Base-by-base conservation (phyloP, 208 protist genomes). In the Trypanosoma scelopori region DNA sequence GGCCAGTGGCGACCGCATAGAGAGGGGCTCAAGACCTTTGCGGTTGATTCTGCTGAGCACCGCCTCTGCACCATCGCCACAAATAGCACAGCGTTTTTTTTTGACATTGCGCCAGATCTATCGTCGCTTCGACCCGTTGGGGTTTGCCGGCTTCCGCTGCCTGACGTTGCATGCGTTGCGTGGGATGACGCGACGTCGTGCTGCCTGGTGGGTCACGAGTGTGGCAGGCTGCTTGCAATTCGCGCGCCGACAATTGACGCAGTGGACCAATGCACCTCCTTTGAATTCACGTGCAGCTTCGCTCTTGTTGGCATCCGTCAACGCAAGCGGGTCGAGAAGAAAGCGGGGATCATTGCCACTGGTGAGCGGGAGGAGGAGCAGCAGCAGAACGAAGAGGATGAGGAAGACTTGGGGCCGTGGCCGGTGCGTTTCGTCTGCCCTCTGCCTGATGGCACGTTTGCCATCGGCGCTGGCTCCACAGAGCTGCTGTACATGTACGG, bases 21-120 rank as follows among this genome's bases (percentile, higher is more conserved):
- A 18, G 66, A 70, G 37, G 82, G 77, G 3, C 71, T 93, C 12
- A 78, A 81, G 42, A 43, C 78, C 3, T 39, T 98, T 30, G 79
- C 74, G 0, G 75, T 97, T 18, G 82, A 82, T 43, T 51, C 71
- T 15, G 73, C 79, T 18, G 84, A 85, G 30, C 60, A 69, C 12
- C 71, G 74, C 48, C 71, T 98, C 3, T 97, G 84, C 18, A 98
- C 94, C 28, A 77, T 89, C 20, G 82, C 92, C 3, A 61, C 30
- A 5, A 79, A 97, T 62, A 85, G 84, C 1, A 91, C 81, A 11
- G 71, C 97, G n/a, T 99, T 98, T 64, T 98, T 99, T 79, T 96
- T 98, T 58, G 57, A 67, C 0, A 74, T 93, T n/a, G 42, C 20
- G 9, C n/a, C 62, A 15, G 47, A 74, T 16, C 37, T 73, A 5